Base-by-base conservation (phyloP, 2,329 filamentous ascomycete genomes). In the Fonsecaea erecta region DNA sequence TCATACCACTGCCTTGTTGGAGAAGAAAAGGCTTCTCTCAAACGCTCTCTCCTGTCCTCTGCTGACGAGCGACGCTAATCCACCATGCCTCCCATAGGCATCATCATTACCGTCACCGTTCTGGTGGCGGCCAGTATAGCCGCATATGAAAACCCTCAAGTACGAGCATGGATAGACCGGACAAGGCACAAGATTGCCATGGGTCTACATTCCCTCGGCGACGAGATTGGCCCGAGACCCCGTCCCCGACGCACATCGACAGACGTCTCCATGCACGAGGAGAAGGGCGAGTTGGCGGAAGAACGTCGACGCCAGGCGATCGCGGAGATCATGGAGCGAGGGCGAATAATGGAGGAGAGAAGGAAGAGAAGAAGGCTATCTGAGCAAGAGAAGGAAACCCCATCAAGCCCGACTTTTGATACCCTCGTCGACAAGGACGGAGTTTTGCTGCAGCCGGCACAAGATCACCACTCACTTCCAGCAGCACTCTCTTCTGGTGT, bases 91-190 rank as follows among this genome's bases (percentile, higher is more conserved):
- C 63, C 63, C 18, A 46, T 68, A 88, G 86, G 86, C 73, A 81
- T 88, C 69, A 85, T 89, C 68, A 83, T 89, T 70, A 85, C 85
- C 54, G 82, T 87, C 68, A 84, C 84, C 51, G 81, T 88, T 46
- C 78, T 88, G 62, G 82, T 88, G 59, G 86, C 86, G 66, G 85
- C 87, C 18, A 84, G 86, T 12, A 82, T 88, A 57, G 86, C 86
- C 59, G 82, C 87, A 52, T 87, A 88, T 75, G 85, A 89, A 74
- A 87, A 84, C 46, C 86, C 86, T 0, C 83, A 88, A 73, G 81
- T 89, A 64, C 81, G 85, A 74, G 80, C 83, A 81, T 89, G 86
- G 86, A 77, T 89, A 60, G 81, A 86, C 63, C 81, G 84, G 62
- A 86, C 85, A 62, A 84, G 86, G 52, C 84, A 85, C 63, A 88